Percentiles rank a stretch among this genome's conserved stretches.
Evolutionary conservation across 331 rosid species (phyloP).

Genomic region (Pyrus hybrid): DNA sequence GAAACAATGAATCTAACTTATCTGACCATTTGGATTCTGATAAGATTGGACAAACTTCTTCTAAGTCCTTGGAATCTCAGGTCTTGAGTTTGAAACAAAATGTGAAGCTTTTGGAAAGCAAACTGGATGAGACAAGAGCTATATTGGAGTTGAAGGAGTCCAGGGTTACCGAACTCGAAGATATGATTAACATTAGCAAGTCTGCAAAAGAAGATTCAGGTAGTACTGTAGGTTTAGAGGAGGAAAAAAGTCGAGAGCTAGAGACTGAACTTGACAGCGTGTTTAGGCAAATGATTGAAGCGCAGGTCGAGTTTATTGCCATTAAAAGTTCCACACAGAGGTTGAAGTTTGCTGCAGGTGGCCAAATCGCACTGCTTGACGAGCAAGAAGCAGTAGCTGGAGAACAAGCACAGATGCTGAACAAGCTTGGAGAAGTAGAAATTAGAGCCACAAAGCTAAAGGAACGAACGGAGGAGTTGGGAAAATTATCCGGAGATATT

Average conservation of each 20-base stretch:
- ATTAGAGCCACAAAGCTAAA: constrained; percentile 42
- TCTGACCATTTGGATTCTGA: constrained; percentile 39
- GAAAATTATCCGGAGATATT: constrained; percentile 37
- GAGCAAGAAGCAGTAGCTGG: constrained; percentile 46
- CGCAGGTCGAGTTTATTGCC: constrained; percentile 57
- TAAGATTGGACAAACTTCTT: constrained; percentile 31
- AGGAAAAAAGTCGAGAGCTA: constrained; percentile 24
- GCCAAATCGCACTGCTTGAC: constrained; percentile 28
- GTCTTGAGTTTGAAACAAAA: constrained; percentile 44
- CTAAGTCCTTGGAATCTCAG: constrained; percentile 43
- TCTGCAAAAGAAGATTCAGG: constrained; percentile 38
- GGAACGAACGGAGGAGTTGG: constrained; percentile 45
- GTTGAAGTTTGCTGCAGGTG: constrained; percentile 28
- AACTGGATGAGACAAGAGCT: constrained; percentile 42
- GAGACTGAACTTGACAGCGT: constrained; percentile 40
- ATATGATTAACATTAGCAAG: constrained; percentile 30
- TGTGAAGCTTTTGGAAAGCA: constrained; percentile 40
- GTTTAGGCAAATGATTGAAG: constrained; percentile 66
- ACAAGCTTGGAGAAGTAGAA: constrained; percentile 41
- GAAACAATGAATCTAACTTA: constrained; percentile 19
- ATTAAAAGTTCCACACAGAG: constrained; percentile 31
- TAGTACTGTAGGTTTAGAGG: constrained; percentile 26
- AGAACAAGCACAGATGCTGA: constrained; percentile 42
- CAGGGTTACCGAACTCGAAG: constrained; percentile 58
- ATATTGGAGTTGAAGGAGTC: constrained; percentile 42